Conservation (phyloP, 2,329 filamentous ascomycete species). For the Albifimbria verrucaria region DNA sequence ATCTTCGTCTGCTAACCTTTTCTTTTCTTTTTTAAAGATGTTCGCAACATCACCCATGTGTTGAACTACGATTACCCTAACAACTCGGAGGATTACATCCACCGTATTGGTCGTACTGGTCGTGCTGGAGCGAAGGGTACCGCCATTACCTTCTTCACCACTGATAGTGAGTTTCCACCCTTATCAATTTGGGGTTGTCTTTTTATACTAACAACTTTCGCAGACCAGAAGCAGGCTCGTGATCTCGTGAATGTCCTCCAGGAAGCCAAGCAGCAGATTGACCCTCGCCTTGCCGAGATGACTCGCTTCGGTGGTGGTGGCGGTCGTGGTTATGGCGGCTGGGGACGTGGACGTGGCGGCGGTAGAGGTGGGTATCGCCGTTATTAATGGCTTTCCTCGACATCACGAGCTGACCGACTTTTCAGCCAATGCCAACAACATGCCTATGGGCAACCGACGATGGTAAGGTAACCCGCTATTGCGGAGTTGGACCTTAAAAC, state of each 20-base stretch:
- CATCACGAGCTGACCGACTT: conserved; percentile 32
- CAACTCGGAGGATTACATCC: conserved; percentile 98
- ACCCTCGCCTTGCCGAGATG: conserved; percentile 95
- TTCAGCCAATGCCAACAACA: conserved; percentile 46
- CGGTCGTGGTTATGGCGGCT: conserved; percentile 69
- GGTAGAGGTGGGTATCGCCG: conserved; percentile 46
- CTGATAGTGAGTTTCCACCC: conserved; percentile 79
- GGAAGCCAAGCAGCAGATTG: conserved; percentile 97
- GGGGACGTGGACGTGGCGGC: conserved; percentile 60
- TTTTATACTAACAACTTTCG: conserved; percentile 30
- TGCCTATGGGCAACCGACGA: conserved; percentile 47
- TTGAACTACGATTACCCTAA: conserved; percentile 99
- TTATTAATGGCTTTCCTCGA: conserved; percentile 26
- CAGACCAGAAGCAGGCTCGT: conserved; percentile 91
- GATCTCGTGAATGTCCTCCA: conserved; percentile 89
- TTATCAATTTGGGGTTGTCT: not conserved
- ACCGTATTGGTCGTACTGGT: conserved; percentile 93
- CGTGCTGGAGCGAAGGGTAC: conserved; percentile 93
- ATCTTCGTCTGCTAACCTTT: conserved; percentile 72
- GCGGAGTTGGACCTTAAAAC: not conserved
- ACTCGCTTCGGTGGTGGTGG: conserved; percentile 82
- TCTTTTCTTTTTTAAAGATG: conserved; percentile 71
- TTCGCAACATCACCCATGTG: conserved; percentile 99
- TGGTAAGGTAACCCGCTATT: conserved; percentile 37
- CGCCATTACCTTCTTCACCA: conserved; percentile 97